Conservation (phyloP, 2,329 filamentous ascomycete species). For the Amauroascus verrucosus region DNA sequence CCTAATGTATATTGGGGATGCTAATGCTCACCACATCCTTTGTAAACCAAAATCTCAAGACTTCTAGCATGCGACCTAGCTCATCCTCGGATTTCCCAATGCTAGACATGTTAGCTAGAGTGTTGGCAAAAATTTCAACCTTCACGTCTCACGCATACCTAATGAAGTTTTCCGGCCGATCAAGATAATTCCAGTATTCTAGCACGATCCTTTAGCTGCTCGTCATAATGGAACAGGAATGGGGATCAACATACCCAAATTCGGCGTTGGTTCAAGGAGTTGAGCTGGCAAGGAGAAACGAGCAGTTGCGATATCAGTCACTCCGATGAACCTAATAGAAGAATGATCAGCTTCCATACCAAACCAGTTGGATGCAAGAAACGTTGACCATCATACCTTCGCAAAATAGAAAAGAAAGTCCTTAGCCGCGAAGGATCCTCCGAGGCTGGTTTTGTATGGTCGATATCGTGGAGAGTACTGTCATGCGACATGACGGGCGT, state of each 20-base stretch:
- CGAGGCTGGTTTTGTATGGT: constrained; percentile 44
- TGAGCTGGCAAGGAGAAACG: constrained; percentile 94
- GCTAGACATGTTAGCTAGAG: constrained; percentile 33
- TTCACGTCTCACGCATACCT: constrained; percentile 35
- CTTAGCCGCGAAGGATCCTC: constrained; percentile 82
- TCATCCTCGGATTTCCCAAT: constrained; percentile 84
- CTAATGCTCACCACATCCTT: constrained; percentile 63
- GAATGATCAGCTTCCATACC: constrained; percentile 2
- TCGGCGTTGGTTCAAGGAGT: constrained; percentile 88
- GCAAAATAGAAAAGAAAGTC: constrained; percentile 77
- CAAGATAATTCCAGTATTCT: constrained; percentile 99
- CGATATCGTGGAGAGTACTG: constrained; percentile 4
- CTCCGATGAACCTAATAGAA: constrained; percentile 71
- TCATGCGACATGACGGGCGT: constrained; percentile 12
- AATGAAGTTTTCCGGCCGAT: constrained; percentile 82
- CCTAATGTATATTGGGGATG: background rate
- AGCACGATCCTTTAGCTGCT: constrained; percentile 10
- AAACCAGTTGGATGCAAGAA: background rate
- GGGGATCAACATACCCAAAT: constrained; percentile 50
- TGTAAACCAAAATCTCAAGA: constrained; percentile 95
- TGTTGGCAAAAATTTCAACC: background rate
- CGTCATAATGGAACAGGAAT: background rate
- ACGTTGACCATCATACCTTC: constrained; percentile 56
- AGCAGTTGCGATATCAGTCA: constrained; percentile 87
- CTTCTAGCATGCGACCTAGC: constrained; percentile 87